Conservation (phyloP, 1,284 basidiomycete species). For the Irpex rosettiformis region DNA sequence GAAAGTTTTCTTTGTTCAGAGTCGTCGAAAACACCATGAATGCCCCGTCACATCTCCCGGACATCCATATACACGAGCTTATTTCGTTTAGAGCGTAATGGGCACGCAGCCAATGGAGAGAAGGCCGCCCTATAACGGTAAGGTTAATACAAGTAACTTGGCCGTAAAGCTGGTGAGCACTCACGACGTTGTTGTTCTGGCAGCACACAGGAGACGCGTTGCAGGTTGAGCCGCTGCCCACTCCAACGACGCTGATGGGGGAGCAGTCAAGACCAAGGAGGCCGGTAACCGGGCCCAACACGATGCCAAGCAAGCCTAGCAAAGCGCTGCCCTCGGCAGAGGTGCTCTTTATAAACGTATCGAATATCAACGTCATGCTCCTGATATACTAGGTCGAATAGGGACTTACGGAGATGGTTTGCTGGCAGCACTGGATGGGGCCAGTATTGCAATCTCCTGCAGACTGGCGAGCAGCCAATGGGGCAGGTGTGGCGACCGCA, state of each 20-base stretch:
- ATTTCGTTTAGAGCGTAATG: slow-evolving; percentile 2
- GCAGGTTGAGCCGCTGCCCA: slow-evolving; percentile 8
- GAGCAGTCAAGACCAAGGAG: slow-evolving; percentile 6
- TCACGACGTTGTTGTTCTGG: slow-evolving; percentile 5
- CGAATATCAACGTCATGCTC: neutral
- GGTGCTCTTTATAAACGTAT: neutral
- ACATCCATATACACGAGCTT: too few species aligned
- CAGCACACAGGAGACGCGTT: slow-evolving; percentile 7
- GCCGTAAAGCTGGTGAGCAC: neutral
- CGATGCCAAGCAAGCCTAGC: neutral
- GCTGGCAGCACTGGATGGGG: slow-evolving; percentile 1
- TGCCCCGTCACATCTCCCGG: neutral
- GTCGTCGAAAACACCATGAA: too few species aligned
- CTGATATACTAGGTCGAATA: neutral
- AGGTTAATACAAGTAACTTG: neutral
- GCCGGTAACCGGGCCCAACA: neutral
- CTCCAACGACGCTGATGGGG: slow-evolving; percentile 6
- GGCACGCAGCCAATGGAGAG: slow-evolving; percentile 7
- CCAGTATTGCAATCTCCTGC: slow-evolving; percentile 1
- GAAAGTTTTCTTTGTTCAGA: neutral
- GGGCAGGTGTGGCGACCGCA: slow-evolving; percentile 2
- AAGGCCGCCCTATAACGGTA: slow-evolving; percentile 4
- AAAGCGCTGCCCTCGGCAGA: neutral
- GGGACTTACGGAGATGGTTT: neutral
- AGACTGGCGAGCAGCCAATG: neutral